A percentile compares a stretch with the other conserved stretches of the same genome.
These are phyloP conservation scores for Calonectria ilicicola DNA, from an alignment of 2,329 filamentous ascomycete genomes.

Conservation along the genomic window DNA sequence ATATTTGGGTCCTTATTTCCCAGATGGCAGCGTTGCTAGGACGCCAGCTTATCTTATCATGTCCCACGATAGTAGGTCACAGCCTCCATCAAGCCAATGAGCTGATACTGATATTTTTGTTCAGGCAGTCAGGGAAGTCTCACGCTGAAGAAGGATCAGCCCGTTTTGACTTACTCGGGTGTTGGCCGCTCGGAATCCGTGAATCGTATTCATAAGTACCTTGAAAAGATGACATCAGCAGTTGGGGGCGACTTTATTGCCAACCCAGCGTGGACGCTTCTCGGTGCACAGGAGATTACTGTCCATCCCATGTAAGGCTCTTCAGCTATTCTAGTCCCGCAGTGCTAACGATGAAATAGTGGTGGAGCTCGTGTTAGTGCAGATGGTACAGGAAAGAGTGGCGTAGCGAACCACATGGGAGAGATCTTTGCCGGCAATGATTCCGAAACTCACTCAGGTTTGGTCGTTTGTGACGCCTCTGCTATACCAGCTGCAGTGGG, in stretches of 20 bases:
- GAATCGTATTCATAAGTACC: constrained; percentile 61
- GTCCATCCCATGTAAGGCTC: constrained; percentile 65
- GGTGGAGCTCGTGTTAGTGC: constrained; percentile 72
- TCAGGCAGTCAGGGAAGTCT: constrained; percentile 69
- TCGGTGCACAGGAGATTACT: constrained; percentile 70
- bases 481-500: constrained; percentile 72
- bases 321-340: neutral
- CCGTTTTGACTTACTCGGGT: constrained; percentile 69
- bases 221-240: constrained; percentile 66
- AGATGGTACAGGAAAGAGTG: constrained; percentile 67
- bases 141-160: constrained; percentile 69
- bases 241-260: constrained; percentile 71
- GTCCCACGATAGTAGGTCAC: constrained; percentile 69
- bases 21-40: constrained; percentile 66
- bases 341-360: neutral
- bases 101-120: neutral
- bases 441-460: constrained; percentile 63
- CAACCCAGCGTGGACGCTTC: constrained; percentile 67
- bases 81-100: neutral
- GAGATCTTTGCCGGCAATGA: constrained; percentile 68
- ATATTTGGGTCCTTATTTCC: constrained; percentile 70
- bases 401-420: constrained; percentile 72
- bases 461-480: constrained; percentile 72
- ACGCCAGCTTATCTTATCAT: constrained; percentile 76
- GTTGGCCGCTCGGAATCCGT: constrained; percentile 68